phyloP scores from a whole-genome alignment of 768 basidiomycete species.

The Auriscalpium vulgare region DNA sequence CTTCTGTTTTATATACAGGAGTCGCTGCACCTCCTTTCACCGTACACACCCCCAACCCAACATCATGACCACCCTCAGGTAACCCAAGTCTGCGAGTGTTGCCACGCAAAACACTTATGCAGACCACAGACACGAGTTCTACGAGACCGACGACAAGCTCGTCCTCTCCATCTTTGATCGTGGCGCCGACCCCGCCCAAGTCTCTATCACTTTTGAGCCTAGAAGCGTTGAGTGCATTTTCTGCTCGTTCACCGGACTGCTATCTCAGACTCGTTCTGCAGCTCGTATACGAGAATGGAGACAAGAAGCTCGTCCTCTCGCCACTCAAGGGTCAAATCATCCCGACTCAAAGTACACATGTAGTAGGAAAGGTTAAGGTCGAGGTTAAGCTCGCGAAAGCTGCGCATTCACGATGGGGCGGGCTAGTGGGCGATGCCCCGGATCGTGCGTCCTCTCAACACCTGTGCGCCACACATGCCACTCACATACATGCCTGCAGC shows the following conservation, averaged over 20 bases:
- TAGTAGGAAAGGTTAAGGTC: constrained; percentile 80
- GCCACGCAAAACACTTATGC: neutral
- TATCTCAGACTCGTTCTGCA: constrained; percentile 18
- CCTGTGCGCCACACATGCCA: neutral
- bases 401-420: constrained; percentile 63
- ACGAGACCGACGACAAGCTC: constrained; percentile 74
- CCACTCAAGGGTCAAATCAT: constrained; percentile 82
- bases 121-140: constrained; percentile 67
- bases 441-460: constrained; percentile 47
- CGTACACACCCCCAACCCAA: neutral
- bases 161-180: constrained; percentile 74
- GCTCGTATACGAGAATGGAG: constrained; percentile 60
- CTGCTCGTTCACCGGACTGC: no score
- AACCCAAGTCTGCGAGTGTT: neutral
- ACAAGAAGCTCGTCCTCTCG: constrained; percentile 61
- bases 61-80: constrained; percentile 10
- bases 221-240: constrained; percentile 38
- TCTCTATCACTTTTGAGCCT: constrained; percentile 56
- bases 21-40: neutral
- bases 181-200: constrained; percentile 57
- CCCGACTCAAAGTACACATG: constrained; percentile 48
- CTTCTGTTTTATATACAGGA: neutral
- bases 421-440: constrained; percentile 64
- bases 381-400: constrained; percentile 75
- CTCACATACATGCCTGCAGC: constrained; percentile 15